These are phyloP conservation scores for Lachnellula suecica DNA, from an alignment of 2,329 filamentous ascomycete species.

Conservation along the genomic window DNA sequence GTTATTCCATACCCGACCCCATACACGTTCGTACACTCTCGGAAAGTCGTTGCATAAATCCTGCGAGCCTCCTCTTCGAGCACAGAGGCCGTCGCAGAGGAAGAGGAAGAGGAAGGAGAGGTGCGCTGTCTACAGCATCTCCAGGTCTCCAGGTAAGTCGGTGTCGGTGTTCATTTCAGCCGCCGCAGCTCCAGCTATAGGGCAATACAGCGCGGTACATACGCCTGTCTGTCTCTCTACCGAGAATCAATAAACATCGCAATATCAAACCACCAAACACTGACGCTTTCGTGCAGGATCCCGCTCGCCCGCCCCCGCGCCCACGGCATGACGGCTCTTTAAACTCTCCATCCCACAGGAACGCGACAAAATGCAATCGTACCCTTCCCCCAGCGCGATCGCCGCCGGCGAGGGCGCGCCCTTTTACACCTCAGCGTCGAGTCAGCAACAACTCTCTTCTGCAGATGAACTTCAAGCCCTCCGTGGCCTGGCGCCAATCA, in stretches of 20 bases:
- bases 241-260: conserved; percentile 12
- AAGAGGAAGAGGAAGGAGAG: too few species aligned
- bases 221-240: neutral
- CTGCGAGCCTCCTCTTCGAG: too few species aligned
- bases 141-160: too few species aligned
- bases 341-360: conserved; percentile 18
- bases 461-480: conserved; percentile 45
- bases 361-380: conserved; percentile 32
- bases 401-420: conserved; percentile 26
- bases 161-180: too few species aligned
- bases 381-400: conserved; percentile 30
- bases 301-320: conserved; percentile 11
- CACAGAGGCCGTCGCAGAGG: too few species aligned
- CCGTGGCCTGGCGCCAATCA: conserved; percentile 44
- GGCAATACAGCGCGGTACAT: neutral
- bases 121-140: too few species aligned
- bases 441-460: conserved; percentile 26
- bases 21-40: too few species aligned
- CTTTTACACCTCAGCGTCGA: conserved; percentile 27
- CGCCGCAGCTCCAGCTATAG: too few species aligned
- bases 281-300: conserved; percentile 19
- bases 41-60: too few species aligned
- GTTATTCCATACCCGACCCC: too few species aligned
- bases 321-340: conserved; percentile 18
- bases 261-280: conserved; percentile 25